Base-by-base conservation (phyloP, 768 basidiomycete species). In the Ramaria sp. region DNA sequence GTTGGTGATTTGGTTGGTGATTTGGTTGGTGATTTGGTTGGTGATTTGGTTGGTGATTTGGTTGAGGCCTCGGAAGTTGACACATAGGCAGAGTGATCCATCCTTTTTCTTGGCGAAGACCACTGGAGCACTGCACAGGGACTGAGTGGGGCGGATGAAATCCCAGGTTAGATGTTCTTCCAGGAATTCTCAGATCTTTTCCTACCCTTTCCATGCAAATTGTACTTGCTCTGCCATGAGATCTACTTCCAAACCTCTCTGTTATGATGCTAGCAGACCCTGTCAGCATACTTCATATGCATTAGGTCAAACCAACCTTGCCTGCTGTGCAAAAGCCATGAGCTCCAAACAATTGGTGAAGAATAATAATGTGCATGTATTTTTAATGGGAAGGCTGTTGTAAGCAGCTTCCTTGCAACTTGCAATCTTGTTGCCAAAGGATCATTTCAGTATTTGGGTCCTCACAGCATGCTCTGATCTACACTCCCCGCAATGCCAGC, bases 341-440 rank as follows among this genome's bases (percentile, higher is more conserved):
- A 95, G 75, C 55, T 96, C 93, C 4, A 83, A 80, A 59, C 84
- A 86, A 43, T 78, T 80, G 22, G 83, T 82, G 75, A 95, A 96
- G 80, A 97, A 99, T 53, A 99, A 73, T 49, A 99, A 75, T 0
- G 89, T 89, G 1, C 86, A 82, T 1, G 94, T 94, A 61, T 96
- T 92, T 63, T 87, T 84, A 53, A 97, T 67, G 0, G 94, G 93
- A 39, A 99, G 74, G 59, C 86, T 91, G 61, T 89, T 84, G 61
- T 99, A 99, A 4, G 95, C 94, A 17, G 85, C 77, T 69, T 97
- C 93, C 69, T 96, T 91, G 64, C 94, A 97, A 64, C 90, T 89
- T 13, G 95, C 95, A 63, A 99, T 99, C 74, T 99, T 94, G 65
- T 89, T 91, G 64, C 95, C 96, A 47, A 38, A 37, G 34, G 47